Percentiles rank a stretch among this genome's conserved stretches.
Conservation (phyloP, 1,284 basidiomycete genomes). For the Malassezia brasiliensis region DNA sequence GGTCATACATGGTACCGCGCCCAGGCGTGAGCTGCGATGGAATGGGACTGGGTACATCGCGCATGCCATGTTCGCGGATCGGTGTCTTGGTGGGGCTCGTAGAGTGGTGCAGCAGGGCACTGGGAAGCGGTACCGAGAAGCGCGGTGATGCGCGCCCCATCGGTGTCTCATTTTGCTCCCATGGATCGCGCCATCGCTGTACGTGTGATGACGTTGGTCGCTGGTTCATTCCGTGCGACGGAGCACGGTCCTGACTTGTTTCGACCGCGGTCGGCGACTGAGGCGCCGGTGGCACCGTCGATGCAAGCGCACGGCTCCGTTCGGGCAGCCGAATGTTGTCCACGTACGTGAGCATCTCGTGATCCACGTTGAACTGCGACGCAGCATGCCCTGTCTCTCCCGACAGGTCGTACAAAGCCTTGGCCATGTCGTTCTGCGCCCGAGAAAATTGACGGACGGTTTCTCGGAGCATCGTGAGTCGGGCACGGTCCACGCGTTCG, state of each 20-base stretch:
- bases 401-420: constrained; percentile 30
- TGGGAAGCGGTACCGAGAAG: background rate
- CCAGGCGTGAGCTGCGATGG: background rate
- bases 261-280: background rate
- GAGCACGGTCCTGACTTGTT: background rate
- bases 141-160: background rate
- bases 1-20: too few species aligned
- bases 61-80: too few species aligned
- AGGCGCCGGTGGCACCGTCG: background rate
- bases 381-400: constrained; percentile 37
- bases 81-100: background rate
- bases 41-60: background rate
- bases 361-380: constrained; percentile 31
- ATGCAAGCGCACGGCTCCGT: background rate
- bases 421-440: constrained; percentile 36
- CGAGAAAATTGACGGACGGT: constrained; percentile 35
- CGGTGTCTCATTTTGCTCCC: background rate
- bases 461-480: constrained; percentile 40
- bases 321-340: background rate
- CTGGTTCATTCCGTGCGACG: too few species aligned
- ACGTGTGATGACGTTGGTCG: too few species aligned
- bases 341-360: constrained; percentile 36
- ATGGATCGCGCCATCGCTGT: background rate
- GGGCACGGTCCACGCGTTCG: constrained; percentile 35
- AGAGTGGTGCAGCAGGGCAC: background rate